phyloP scores from a whole-genome alignment of 495 filamentous ascomycete genomes.

The Rusavskia elegans region DNA sequence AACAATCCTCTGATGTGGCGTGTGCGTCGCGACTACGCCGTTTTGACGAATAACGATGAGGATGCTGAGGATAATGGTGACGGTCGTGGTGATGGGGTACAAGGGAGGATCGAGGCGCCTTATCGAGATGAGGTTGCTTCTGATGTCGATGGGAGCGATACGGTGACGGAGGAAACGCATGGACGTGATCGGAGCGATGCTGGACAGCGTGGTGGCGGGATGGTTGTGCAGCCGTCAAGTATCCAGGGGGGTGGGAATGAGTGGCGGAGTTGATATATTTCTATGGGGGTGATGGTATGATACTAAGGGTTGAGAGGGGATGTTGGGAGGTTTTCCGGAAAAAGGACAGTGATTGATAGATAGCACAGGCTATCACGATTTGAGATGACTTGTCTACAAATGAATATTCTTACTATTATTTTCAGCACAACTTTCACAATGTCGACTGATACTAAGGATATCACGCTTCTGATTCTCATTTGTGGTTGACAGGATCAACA shows the following conservation, averaged over 20 bases:
- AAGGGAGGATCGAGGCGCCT: conserved; percentile 9
- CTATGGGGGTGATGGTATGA: too few species aligned
- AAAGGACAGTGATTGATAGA: too few species aligned
- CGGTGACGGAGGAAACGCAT: not conserved
- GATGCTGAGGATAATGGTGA: conserved; percentile 5
- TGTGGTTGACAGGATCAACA: too few species aligned
- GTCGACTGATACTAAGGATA: too few species aligned
- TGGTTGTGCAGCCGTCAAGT: conserved; percentile 13
- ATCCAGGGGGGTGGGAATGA: conserved; percentile 12
- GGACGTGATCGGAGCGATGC: not conserved
- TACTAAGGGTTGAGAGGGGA: too few species aligned
- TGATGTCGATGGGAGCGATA: not conserved
- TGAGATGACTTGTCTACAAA: too few species aligned
- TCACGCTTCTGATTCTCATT: too few species aligned
- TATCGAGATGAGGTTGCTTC: conserved; percentile 13
- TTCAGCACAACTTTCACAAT: too few species aligned
- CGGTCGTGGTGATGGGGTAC: conserved; percentile 2
- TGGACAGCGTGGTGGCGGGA: not conserved
- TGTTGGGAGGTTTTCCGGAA: too few species aligned
- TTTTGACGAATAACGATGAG: not conserved
- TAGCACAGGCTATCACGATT: too few species aligned
- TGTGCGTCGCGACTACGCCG: conserved; percentile 4
- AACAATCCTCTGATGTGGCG: conserved; percentile 1
- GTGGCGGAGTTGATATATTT: conserved; percentile 4
- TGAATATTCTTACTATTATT: too few species aligned